phyloP scores from a whole-genome alignment of 345 rosid species.

The Physaria fendleri region DNA sequence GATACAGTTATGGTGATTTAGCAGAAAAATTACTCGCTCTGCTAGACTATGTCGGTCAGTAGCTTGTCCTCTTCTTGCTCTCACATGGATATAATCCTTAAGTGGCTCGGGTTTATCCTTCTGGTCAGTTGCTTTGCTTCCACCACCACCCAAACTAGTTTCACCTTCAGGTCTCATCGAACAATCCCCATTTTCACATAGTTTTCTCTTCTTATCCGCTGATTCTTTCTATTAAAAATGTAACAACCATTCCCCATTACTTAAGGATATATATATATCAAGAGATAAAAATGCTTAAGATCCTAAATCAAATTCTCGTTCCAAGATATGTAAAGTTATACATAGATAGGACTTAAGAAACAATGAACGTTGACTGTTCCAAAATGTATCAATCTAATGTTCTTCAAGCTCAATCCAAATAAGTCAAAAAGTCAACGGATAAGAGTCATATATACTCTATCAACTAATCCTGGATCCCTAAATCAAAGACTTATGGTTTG shows the following conservation, averaged over 20 bases:
- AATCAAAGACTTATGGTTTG: slow-evolving; percentile 4
- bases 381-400: background rate
- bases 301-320: slow-evolving; percentile 9
- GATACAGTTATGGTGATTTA: background rate
- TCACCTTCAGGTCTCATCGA: slow-evolving; percentile 56
- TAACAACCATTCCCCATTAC: background rate
- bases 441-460: slow-evolving; percentile 8
- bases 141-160: slow-evolving; percentile 47
- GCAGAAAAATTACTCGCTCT: slow-evolving; percentile 60
- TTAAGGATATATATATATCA: background rate
- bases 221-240: slow-evolving; percentile 41
- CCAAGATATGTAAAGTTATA: background rate
- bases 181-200: slow-evolving; percentile 35
- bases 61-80: slow-evolving; percentile 98
- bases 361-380: background rate
- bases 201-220: slow-evolving; percentile 51
- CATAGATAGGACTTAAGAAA: background rate
- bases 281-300: background rate
- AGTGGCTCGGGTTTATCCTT: slow-evolving; percentile 62
- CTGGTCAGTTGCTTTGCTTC: slow-evolving; percentile 40
- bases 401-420: slow-evolving; percentile 10
- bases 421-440: slow-evolving; percentile 21
- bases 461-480: slow-evolving; percentile 13
- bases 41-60: slow-evolving; percentile 98
- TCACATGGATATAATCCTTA: slow-evolving; percentile 92